phyloP scores from a whole-genome alignment of 179 eudicot genomes.

The Actinidia chinensis region DNA sequence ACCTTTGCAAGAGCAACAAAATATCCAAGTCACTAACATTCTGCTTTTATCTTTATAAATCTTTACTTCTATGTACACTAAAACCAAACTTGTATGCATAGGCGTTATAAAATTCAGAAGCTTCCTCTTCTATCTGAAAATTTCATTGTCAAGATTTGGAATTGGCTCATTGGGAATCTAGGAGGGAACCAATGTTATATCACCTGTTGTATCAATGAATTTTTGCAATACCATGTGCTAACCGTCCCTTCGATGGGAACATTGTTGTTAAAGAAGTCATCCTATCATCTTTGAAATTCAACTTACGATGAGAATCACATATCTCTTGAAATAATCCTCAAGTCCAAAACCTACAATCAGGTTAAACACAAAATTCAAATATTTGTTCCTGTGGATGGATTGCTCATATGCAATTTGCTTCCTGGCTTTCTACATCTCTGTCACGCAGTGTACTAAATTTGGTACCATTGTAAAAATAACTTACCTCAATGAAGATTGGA shows the following conservation, averaged over 20 bases:
- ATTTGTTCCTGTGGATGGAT: not conserved
- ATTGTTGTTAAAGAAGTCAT: not conserved
- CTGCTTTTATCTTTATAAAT: not conserved
- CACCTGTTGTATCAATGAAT: not conserved
- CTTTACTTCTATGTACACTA: not conserved
- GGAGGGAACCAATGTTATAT: not conserved
- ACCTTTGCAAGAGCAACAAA: constrained; percentile 4
- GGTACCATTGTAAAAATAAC: not conserved
- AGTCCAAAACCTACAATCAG: not conserved
- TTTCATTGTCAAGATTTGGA: not conserved
- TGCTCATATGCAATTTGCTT: too few species aligned
- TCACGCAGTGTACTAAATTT: too few species aligned
- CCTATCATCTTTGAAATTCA: not conserved
- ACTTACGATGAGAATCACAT: not conserved
- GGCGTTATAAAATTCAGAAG: not conserved
- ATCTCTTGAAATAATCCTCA: not conserved
- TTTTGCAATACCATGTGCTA: not conserved
- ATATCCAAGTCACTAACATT: not conserved
- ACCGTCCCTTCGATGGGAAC: not conserved
- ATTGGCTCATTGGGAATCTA: not conserved
- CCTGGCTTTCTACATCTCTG: too few species aligned
- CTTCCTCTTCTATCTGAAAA: not conserved
- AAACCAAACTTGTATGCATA: not conserved
- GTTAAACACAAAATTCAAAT: constrained; percentile 1
- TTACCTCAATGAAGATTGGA: not conserved